Conservation (phyloP, 2,329 filamentous ascomycete genomes). For the Capronia coronata region DNA sequence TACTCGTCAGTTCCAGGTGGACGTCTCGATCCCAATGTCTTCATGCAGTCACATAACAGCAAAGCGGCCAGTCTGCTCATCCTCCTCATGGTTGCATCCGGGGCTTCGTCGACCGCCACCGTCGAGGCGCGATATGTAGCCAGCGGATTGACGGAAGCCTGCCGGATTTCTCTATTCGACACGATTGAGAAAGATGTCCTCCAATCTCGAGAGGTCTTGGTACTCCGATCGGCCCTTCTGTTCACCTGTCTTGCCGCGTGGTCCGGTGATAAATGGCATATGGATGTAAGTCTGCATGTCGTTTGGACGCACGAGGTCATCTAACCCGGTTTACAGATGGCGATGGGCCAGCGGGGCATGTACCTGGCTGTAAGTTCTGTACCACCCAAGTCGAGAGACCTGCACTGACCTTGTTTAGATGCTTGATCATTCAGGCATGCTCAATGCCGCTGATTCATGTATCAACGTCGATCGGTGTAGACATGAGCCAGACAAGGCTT, state of each 20-base stretch:
- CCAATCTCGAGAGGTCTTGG: constrained; percentile 58
- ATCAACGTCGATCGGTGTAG: constrained; percentile 40
- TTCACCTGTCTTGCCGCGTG: constrained; percentile 64
- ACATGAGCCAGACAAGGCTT: constrained; percentile 48
- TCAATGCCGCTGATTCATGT: constrained; percentile 49
- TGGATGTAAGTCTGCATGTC: constrained; percentile 45
- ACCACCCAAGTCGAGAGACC: background rate
- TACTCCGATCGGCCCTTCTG: constrained; percentile 59
- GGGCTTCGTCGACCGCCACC: constrained; percentile 59
- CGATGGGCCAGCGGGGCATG: constrained; percentile 67
- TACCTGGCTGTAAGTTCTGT: constrained; percentile 53
- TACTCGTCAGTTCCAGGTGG: constrained; percentile 58
- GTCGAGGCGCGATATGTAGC: constrained; percentile 60
- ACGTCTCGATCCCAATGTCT: constrained; percentile 59
- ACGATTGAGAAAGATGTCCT: constrained; percentile 66
- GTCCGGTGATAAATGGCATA: constrained; percentile 72
- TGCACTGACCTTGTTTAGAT: constrained; percentile 41
- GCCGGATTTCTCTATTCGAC: constrained; percentile 65
- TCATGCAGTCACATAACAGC: constrained; percentile 57
- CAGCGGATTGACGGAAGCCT: constrained; percentile 62
- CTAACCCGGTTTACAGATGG: constrained; percentile 40
- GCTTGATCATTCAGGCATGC: constrained; percentile 62
- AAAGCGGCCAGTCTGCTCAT: constrained; percentile 60
- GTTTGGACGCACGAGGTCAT: background rate
- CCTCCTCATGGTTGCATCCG: constrained; percentile 66